A percentile compares a stretch with the other conserved stretches of the same genome.
Evolutionary conservation across 2,329 filamentous ascomycete genomes (phyloP).

Genomic region (Fusarium secorum): DNA sequence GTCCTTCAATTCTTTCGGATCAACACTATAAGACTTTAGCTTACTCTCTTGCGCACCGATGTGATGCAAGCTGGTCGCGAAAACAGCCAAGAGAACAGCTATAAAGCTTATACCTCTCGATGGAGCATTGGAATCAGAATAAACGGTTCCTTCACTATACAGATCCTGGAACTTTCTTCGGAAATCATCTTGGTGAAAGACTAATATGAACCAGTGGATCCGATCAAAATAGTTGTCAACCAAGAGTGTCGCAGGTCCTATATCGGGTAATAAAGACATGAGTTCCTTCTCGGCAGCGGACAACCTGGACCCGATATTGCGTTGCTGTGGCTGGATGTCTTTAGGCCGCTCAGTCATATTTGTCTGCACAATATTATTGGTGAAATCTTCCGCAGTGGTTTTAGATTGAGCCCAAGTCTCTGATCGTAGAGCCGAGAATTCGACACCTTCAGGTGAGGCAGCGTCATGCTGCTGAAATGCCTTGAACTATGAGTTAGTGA

Average conservation of each 20-base stretch:
- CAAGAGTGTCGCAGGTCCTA: not conserved
- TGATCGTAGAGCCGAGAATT: not conserved
- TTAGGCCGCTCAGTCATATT: not conserved
- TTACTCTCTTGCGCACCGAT: not conserved
- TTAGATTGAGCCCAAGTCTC: constrained; percentile 6
- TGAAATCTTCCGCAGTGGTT: not conserved
- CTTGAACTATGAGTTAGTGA: accelerated
- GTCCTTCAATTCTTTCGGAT: not conserved
- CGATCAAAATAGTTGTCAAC: not conserved
- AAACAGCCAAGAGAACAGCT: constrained; percentile 22
- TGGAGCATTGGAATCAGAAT: accelerated
- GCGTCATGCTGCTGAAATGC: accelerated
- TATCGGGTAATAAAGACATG: not conserved
- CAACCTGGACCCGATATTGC: accelerated
- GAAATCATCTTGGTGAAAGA: not conserved
- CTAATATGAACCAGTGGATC: not conserved
- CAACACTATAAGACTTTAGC: not conserved
- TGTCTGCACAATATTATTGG: not conserved
- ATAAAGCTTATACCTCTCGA: not conserved
- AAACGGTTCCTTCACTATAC: accelerated
- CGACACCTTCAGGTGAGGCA: accelerated
- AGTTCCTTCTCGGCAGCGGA: not conserved
- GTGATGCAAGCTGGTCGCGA: constrained; percentile 25
- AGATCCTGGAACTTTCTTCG: not conserved
- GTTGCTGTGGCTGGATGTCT: not conserved